phyloP scores from a whole-genome alignment of 257 asterid species.

The Scutellaria barbata region DNA sequence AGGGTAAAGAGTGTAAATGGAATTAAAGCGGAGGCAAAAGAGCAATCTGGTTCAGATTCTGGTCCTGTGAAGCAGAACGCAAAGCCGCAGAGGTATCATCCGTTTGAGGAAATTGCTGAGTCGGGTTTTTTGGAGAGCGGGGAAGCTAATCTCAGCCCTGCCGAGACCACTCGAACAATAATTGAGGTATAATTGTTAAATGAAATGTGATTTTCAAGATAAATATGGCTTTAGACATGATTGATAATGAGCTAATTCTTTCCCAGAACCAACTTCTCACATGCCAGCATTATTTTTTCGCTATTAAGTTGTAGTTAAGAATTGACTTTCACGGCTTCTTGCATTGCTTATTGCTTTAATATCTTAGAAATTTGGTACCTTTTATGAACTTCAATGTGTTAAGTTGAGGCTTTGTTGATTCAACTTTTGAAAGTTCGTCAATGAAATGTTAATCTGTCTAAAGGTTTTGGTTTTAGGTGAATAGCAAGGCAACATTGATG shows the following conservation, averaged over 20 bases:
- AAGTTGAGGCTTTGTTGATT: conserved; percentile 13
- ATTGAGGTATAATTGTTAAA: conserved; percentile 62
- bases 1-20: conserved; percentile 43
- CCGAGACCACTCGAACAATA: conserved; percentile 80
- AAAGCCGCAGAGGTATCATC: conserved; percentile 96
- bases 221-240: not conserved
- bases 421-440: conserved; percentile 17
- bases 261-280: too few relatives aligned
- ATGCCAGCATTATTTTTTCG: too few relatives aligned
- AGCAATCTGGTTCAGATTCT: conserved; percentile 59
- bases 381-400: conserved; percentile 9
- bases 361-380: not conserved
- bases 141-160: conserved; percentile 71
- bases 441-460: conserved; percentile 36
- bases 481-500: conserved; percentile 89
- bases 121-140: conserved; percentile 55
- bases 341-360: not conserved
- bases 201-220: conserved; percentile 12
- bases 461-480: conserved; percentile 63
- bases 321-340: too few relatives aligned
- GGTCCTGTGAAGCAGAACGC: conserved; percentile 80
- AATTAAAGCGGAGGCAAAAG: conserved; percentile 67
- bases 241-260: too few relatives aligned
- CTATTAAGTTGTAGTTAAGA: too few relatives aligned
- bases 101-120: conserved; percentile 84